Evolutionary conservation across 768 basidiomycete genomes (phyloP).

Genomic region (Amanita jacksonii): DNA sequence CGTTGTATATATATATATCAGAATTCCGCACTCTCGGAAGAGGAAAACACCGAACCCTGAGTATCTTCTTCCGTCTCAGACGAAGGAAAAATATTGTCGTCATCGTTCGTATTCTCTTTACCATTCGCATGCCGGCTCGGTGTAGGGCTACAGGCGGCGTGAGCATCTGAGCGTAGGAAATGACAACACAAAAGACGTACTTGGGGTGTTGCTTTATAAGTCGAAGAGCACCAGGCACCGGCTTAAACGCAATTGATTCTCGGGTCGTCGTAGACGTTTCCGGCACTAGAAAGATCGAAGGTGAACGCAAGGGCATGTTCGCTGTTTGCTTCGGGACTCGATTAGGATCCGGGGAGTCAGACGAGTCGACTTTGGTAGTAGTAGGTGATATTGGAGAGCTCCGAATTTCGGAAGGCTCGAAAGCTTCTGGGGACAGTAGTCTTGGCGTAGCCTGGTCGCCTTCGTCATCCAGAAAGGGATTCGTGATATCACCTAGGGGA

Average conservation of each 20-base stretch:
- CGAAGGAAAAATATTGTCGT: constrained; percentile 15
- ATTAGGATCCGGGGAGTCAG: constrained; percentile 8
- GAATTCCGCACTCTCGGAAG: too few species aligned
- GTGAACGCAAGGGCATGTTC: constrained; percentile 16
- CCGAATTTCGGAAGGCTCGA: background rate
- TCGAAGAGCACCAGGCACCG: constrained; percentile 10
- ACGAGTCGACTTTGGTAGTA: background rate
- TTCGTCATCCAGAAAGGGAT: constrained; percentile 19
- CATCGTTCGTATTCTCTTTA: constrained; percentile 2
- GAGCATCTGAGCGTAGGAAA: background rate
- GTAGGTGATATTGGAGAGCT: background rate
- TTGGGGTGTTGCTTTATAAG: constrained; percentile 13
- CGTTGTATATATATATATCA: too few species aligned
- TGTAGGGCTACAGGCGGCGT: constrained; percentile 7
- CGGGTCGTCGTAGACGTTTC: constrained; percentile 1
- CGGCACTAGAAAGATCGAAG: constrained; percentile 13
- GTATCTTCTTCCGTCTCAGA: constrained; percentile 34
- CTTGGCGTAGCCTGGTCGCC: constrained; percentile 10
- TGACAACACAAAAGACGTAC: constrained; percentile 7
- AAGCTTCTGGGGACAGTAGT: constrained; percentile 6
- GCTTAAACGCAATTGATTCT: constrained; percentile 14
- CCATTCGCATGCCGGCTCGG: background rate
- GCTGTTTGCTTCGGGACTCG: constrained; percentile 2
- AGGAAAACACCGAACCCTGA: constrained; percentile 18
- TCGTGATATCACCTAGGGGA: constrained; percentile 15